Conservation (phyloP, 352 stramenopile genomes). For the Phytophthora crassamura region DNA sequence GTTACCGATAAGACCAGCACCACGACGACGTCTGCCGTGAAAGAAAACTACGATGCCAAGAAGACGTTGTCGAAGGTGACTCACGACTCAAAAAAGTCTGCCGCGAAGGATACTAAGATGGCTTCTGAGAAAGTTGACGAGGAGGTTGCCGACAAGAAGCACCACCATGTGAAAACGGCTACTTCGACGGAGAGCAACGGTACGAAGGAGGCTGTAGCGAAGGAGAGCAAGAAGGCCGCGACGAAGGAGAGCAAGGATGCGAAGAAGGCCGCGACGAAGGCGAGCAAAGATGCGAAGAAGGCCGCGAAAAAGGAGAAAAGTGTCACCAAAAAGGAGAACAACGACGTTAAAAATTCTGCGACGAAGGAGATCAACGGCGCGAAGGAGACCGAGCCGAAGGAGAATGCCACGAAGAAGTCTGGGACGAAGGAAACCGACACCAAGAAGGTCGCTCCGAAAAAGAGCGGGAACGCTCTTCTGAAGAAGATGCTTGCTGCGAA, state of each 20-base stretch:
- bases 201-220: background rate
- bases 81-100: too few relatives aligned
- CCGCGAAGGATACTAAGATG: too few relatives aligned
- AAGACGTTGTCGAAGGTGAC: too few relatives aligned
- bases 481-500: conserved; percentile 45
- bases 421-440: conserved; percentile 16
- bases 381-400: background rate
- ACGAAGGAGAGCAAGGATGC: conserved; percentile 12
- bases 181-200: background rate
- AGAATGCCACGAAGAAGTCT: conserved; percentile 8
- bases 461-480: conserved; percentile 40
- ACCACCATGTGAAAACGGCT: background rate
- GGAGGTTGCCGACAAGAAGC: conserved; percentile 22
- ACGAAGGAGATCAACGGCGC: too few relatives aligned
- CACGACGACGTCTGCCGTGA: too few relatives aligned
- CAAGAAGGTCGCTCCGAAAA: conserved; percentile 34
- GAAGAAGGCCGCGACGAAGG: conserved; percentile 11
- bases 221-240: background rate
- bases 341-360: conserved; percentile 6
- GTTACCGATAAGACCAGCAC: background rate
- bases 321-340: conserved; percentile 14
- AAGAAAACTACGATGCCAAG: too few relatives aligned
- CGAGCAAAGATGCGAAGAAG: conserved; percentile 3
- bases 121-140: background rate
- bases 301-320: background rate